Conservation (phyloP, 140 eudicot species). For the Cichorium intybus region DNA sequence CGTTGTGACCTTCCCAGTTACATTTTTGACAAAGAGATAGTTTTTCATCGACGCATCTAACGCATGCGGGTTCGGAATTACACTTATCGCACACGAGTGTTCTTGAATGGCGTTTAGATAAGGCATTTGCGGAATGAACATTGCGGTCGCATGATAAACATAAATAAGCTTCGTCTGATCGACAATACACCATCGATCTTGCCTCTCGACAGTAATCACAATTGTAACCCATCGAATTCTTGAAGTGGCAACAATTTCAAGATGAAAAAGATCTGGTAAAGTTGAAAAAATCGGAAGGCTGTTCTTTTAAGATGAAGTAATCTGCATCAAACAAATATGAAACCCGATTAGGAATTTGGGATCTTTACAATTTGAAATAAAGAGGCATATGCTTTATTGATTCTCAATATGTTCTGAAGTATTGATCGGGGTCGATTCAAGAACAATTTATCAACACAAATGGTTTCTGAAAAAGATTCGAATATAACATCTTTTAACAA, state of each 20-base stretch:
- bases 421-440: conserved; percentile 14
- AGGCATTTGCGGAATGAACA: conserved; percentile 91
- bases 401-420: conserved; percentile 19
- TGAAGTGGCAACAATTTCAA: background rate
- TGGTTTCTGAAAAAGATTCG: background rate
- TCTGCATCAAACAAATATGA: conserved; percentile 20
- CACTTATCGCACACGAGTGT: conserved; percentile 84
- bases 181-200: conserved; percentile 81
- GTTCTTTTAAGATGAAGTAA: background rate
- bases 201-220: conserved; percentile 89
- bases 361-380: conserved; percentile 21
- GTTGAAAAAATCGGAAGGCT: background rate
- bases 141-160: conserved; percentile 88
- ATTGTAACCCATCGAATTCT: conserved; percentile 44
- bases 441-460: conserved; percentile 20
- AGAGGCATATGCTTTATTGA: conserved; percentile 22
- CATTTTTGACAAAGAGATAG: conserved; percentile 82
- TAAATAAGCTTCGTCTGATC: conserved; percentile 86
- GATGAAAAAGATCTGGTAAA: conserved; percentile 8
- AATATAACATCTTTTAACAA: background rate
- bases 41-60: conserved; percentile 73
- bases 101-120: conserved; percentile 75
- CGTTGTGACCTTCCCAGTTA: conserved; percentile 61
- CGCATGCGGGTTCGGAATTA: conserved; percentile 67
- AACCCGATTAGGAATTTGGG: background rate